A percentile compares a stretch with the other conserved stretches of the same genome.
Evolutionary conservation across 2,329 filamentous ascomycete genomes (phyloP).

Genomic region (Ascochyta fabae): DNA sequence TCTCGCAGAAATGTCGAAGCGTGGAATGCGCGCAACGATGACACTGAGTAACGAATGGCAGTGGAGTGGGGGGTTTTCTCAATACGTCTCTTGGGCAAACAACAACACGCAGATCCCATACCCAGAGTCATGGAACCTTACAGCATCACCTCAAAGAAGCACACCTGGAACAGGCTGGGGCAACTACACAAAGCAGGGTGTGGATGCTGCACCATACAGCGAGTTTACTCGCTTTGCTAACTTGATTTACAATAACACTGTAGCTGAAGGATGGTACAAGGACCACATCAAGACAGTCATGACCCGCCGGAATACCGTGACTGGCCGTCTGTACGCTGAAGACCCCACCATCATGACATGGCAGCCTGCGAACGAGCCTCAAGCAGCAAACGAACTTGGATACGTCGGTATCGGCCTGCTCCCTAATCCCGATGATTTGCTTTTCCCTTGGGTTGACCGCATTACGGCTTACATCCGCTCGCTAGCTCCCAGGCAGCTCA

Average conservation of each 20-base stretch:
- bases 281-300: constrained; percentile 48
- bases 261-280: constrained; percentile 47
- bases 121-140: constrained; percentile 49
- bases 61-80: constrained; percentile 49
- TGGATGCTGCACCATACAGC: constrained; percentile 42
- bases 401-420: constrained; percentile 39
- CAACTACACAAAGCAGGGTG: constrained; percentile 45
- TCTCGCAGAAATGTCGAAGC: constrained; percentile 49
- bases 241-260: constrained; percentile 44
- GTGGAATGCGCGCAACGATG: constrained; percentile 52
- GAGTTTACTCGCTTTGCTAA: constrained; percentile 43
- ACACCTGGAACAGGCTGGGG: constrained; percentile 49
- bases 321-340: constrained; percentile 45
- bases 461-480: constrained; percentile 48
- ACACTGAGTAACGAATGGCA: constrained; percentile 51
- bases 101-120: constrained; percentile 47
- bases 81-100: constrained; percentile 49
- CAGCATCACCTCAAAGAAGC: constrained; percentile 43
- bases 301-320: constrained; percentile 47
- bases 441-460: constrained; percentile 48
- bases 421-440: constrained; percentile 40
- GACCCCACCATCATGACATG: constrained; percentile 50
- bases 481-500: constrained; percentile 46
- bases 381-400: constrained; percentile 34
- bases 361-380: constrained; percentile 52